Evolutionary conservation across 2,329 filamentous ascomycete genomes (phyloP), one percentile per base, ranked within the genome.

Genomic region (Stylonectria norvegica): DNA sequence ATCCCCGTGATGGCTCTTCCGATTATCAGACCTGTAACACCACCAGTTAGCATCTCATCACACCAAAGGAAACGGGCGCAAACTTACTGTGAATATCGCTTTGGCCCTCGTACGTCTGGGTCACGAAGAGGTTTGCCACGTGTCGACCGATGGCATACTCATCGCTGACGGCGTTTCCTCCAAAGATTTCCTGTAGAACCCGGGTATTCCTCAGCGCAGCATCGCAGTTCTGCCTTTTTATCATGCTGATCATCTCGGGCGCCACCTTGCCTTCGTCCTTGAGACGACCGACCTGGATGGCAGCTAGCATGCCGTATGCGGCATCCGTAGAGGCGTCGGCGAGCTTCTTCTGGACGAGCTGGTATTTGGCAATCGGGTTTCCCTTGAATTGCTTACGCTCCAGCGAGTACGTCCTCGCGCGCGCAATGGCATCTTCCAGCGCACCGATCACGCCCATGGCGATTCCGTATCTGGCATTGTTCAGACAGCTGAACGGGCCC

Each of bases 201-300:
- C 93, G 77, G 15, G 89, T 82, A 52, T 91, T 89, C 20, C 78
- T 71, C 56, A 98, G 71, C 12, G 93, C 93, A 37, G 84, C 75
- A 67, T 98, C 93, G 66, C 93, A 98, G 67, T 98, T 98, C 70
- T 97, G 90, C 53, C 93, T 77, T 78, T 98, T 98, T 62, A 97
- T 83, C 87, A 98, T 79, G 63, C 79, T 83, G 58, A 98, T 95
- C 91, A 97, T 97, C 71, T 98, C 93, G 5, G 93, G 90, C 3
- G 85, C 83, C 17, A 79, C 81, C 65, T 89, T 87, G 49, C 90
- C 90, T 61, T 88, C 82, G 56, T 97, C 91, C 76, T 96, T 97
- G 42, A 97, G 78, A 47, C 91, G 76, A 37, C 89, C 90, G 23
- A 97, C 91, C 67, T 98, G 93, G 42, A 88, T 81, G 6, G 88